Evolutionary conservation across 2,329 filamentous ascomycete species (phyloP).

Genomic region (Emericellopsis cladophorae): DNA sequence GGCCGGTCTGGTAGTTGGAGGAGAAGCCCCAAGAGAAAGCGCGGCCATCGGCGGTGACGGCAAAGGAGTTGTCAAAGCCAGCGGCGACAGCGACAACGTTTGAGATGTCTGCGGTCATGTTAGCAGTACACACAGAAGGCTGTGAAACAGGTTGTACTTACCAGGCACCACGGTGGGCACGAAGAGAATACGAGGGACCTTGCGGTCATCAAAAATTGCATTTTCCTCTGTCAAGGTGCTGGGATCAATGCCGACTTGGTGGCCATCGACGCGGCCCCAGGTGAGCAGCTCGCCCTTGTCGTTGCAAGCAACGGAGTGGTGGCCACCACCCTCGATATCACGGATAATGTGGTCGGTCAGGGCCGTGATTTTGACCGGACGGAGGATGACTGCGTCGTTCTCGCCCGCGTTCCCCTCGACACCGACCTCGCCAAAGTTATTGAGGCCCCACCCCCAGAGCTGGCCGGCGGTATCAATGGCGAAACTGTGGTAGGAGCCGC

Average conservation of each 20-base stretch:
- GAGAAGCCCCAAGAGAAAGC: constrained; percentile 75
- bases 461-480: constrained; percentile 58
- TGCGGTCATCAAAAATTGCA: constrained; percentile 49
- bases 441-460: constrained; percentile 75
- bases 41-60: constrained; percentile 55
- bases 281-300: constrained; percentile 42
- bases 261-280: constrained; percentile 45
- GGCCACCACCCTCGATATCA: constrained; percentile 56
- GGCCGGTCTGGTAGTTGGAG: constrained; percentile 67
- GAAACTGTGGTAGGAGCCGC: constrained; percentile 73
- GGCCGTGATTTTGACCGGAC: constrained; percentile 52
- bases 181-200: constrained; percentile 51
- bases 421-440: constrained; percentile 74
- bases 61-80: constrained; percentile 63
- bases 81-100: constrained; percentile 43
- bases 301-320: constrained; percentile 60
- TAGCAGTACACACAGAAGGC: too few relatives aligned
- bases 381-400: constrained; percentile 55
- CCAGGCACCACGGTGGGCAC: constrained; percentile 27
- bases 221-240: constrained; percentile 34
- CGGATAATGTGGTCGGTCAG: constrained; percentile 52
- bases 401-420: constrained; percentile 41
- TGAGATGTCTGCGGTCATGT: constrained; percentile 25
- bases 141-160: constrained; percentile 14
- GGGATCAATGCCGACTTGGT: constrained; percentile 43